Conservation (phyloP, 176 grass and related monocot genomes). For the Juncus inflexus region DNA sequence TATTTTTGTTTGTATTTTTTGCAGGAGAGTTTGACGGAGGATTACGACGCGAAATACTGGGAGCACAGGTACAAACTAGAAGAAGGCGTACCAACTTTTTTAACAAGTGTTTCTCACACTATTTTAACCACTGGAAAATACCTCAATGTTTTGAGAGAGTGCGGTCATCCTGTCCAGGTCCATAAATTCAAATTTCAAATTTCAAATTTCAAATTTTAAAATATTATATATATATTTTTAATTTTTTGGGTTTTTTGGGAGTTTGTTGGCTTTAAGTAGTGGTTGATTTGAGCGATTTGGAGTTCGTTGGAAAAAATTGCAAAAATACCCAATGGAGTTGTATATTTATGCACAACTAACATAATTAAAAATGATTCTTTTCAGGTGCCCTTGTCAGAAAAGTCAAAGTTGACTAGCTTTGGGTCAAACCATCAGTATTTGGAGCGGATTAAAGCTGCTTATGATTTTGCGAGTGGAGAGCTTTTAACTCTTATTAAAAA, state of each 20-base stretch:
- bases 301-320: no score
- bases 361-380: neutral
- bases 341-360: neutral
- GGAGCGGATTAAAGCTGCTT: conserved; percentile 96
- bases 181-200: conserved; percentile 10
- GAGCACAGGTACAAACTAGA: conserved; percentile 87
- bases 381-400: conserved; percentile 89
- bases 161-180: conserved; percentile 91
- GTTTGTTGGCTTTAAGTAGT: neutral
- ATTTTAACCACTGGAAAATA: conserved; percentile 97
- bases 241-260: conserved; percentile 23
- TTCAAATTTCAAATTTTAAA: conserved; percentile 1
- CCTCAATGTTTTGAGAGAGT: conserved; percentile 98
- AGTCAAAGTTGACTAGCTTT: conserved; percentile 89
- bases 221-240: neutral
- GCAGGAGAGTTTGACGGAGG: conserved; percentile 86
- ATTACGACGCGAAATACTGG: conserved; percentile 98
- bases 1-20: conserved; percentile 31
- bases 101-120: conserved; percentile 77
- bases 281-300: no score
- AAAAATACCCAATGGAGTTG: neutral
- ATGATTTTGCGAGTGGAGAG: conserved; percentile 94
- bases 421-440: conserved; percentile 91
- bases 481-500: conserved; percentile 91
- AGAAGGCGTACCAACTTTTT: conserved; percentile 90